Percentiles rank a stretch among this genome's conserved stretches.
These are phyloP conservation scores for Sedum album DNA, from an alignment of 164 flowering plant species.

Conservation along the genomic window DNA sequence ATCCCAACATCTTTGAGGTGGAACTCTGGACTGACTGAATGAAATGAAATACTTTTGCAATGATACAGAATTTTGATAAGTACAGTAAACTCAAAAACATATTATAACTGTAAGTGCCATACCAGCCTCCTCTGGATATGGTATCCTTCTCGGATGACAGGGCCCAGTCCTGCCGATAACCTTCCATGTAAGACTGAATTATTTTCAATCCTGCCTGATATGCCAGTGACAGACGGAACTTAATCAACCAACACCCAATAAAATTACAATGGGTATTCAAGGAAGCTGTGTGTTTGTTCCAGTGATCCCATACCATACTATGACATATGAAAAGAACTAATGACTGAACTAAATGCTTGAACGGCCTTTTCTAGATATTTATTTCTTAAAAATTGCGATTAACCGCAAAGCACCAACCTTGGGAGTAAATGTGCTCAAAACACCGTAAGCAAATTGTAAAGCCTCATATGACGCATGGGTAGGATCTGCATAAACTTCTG, in stretches of 20 bases:
- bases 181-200: slow-evolving; percentile 80
- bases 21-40: neutral
- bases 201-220: slow-evolving; percentile 83
- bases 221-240: slow-evolving; percentile 1
- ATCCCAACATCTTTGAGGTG: neutral
- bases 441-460: slow-evolving; percentile 71
- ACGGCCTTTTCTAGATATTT: neutral
- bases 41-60: neutral
- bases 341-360: neutral
- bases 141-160: slow-evolving; percentile 84
- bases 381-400: neutral
- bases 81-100: too few species aligned
- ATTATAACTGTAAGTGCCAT: too few species aligned
- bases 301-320: neutral
- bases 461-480: slow-evolving; percentile 72
- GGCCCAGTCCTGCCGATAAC: slow-evolving; percentile 92
- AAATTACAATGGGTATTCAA: neutral
- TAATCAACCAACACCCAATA: neutral
- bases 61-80: neutral
- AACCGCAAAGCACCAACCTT: neutral
- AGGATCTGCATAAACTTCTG: slow-evolving; percentile 97
- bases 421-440: slow-evolving; percentile 57
- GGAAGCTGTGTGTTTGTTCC: neutral
- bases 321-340: too few species aligned
- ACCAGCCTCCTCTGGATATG: slow-evolving; percentile 81